These are phyloP conservation scores for Kwoniella shandongensis DNA, from an alignment of 768 basidiomycete species.

Conservation along the genomic window DNA sequence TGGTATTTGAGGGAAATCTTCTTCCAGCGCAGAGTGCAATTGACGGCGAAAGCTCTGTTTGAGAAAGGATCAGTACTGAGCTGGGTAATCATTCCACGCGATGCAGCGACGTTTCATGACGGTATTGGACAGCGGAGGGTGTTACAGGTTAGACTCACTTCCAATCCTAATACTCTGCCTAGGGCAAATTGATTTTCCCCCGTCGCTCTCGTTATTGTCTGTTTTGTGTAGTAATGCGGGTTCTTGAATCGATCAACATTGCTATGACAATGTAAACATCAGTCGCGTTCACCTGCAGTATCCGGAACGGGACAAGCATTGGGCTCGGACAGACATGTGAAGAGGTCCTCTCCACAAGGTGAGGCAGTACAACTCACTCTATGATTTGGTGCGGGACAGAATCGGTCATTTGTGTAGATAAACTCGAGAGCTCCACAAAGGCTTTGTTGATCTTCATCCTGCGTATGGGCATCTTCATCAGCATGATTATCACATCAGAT, in stretches of 20 bases:
- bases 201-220: slow-evolving; percentile 31
- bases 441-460: slow-evolving; percentile 38
- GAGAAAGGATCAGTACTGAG: neutral
- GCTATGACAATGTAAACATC: too few species aligned
- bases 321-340: neutral
- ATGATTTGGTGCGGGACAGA: slow-evolving; percentile 38
- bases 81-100: too few species aligned
- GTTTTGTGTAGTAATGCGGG: slow-evolving; percentile 43
- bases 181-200: slow-evolving; percentile 47
- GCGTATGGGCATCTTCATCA: neutral
- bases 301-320: neutral
- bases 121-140: neutral
- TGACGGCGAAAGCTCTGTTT: slow-evolving; percentile 42
- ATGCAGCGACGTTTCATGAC: too few species aligned
- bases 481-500: neutral
- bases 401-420: slow-evolving; percentile 32
- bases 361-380: slow-evolving; percentile 32
- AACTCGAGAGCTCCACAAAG: slow-evolving; percentile 22
- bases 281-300: too few species aligned
- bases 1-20: slow-evolving; percentile 37
- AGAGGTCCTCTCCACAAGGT: neutral
- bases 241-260: slow-evolving; percentile 38
- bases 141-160: slow-evolving; percentile 26
- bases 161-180: slow-evolving; percentile 40
- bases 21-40: slow-evolving; percentile 27